Evolutionary conservation across 2,329 filamentous ascomycete species (phyloP).

Genomic region (Colletotrichum destructivum): DNA sequence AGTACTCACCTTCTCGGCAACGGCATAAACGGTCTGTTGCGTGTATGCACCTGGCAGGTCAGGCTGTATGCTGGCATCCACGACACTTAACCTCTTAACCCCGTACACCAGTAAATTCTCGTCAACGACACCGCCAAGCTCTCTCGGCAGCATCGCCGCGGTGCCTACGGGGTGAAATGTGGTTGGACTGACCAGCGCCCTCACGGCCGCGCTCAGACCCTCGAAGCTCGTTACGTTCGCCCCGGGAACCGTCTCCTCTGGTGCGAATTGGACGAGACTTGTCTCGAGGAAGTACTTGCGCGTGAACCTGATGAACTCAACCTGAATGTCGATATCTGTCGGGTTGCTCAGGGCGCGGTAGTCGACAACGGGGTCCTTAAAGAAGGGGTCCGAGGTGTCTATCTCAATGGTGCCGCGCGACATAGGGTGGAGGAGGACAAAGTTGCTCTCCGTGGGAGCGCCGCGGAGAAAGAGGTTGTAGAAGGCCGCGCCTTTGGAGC

Average conservation of each 20-base stretch:
- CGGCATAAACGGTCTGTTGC: conserved; percentile 42
- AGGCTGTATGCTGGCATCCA: conserved; percentile 42
- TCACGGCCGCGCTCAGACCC: conserved; percentile 21
- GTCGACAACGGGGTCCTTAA: conserved; percentile 48
- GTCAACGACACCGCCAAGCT: conserved; percentile 42
- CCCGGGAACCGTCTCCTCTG: conserved; percentile 42
- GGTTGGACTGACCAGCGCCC: conserved; percentile 39
- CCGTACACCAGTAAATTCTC: conserved; percentile 43
- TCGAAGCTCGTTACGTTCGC: conserved; percentile 27
- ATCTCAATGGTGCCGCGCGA: conserved; percentile 52
- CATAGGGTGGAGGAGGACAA: conserved; percentile 43
- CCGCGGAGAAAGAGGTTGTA: conserved; percentile 15
- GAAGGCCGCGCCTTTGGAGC: conserved; percentile 41
- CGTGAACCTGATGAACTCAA: conserved; percentile 47
- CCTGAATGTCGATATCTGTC: conserved; percentile 47
- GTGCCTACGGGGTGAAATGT: conserved; percentile 41
- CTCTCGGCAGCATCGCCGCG: conserved; percentile 40
- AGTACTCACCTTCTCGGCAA: conserved; percentile 40
- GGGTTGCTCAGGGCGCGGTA: conserved; percentile 49
- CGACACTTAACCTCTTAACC: conserved; percentile 34
- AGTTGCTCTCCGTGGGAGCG: conserved; percentile 13
- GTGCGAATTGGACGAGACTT: conserved; percentile 41
- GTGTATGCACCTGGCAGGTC: conserved; percentile 42
- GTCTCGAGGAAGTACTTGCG: conserved; percentile 45
- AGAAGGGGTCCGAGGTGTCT: conserved; percentile 49